A percentile compares a stretch with the other conserved stretches of the same genome.
Conservation (phyloP, 257 asterid species). For the Lithospermum erythrorhizon region DNA sequence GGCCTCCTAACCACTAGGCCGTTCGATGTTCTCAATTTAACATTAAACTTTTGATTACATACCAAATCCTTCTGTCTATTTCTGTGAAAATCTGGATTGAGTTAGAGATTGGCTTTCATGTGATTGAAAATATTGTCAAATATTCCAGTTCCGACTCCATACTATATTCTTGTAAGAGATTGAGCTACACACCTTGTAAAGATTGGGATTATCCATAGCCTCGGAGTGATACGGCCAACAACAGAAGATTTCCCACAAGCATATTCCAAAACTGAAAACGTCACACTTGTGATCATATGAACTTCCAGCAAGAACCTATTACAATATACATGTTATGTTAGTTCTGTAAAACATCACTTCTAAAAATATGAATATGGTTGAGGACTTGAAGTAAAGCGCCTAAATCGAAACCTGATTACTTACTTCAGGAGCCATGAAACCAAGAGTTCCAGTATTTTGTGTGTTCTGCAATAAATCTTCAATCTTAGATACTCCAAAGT, state of each 20-base stretch:
- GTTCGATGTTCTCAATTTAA: too few species aligned
- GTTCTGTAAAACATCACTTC: too few species aligned
- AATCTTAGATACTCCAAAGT: constrained; percentile 19
- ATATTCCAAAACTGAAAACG: constrained; percentile 23
- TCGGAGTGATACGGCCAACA: background rate
- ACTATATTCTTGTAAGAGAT: too few species aligned
- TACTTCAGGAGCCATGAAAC: constrained; percentile 29
- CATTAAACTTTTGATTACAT: too few species aligned
- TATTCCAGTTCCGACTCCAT: too few species aligned
- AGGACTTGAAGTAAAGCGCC: too few species aligned
- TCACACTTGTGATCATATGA: constrained; percentile 22
- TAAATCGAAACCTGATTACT: background rate
- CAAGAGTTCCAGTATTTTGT: constrained; percentile 5
- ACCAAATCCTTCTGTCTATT: too few species aligned
- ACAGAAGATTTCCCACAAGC: constrained; percentile 20
- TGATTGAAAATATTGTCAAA: background rate
- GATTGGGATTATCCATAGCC: background rate
- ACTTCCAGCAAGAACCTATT: background rate
- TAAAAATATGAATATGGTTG: too few species aligned
- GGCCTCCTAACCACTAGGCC: too few species aligned
- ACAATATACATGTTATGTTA: background rate
- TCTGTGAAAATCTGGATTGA: too few species aligned
- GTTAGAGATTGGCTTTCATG: too few species aligned
- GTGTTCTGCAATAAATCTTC: constrained; percentile 11
- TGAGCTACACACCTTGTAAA: background rate